Evolutionary conservation across 768 basidiomycete species (phyloP).

Genomic region (Russula dissimulans): DNA sequence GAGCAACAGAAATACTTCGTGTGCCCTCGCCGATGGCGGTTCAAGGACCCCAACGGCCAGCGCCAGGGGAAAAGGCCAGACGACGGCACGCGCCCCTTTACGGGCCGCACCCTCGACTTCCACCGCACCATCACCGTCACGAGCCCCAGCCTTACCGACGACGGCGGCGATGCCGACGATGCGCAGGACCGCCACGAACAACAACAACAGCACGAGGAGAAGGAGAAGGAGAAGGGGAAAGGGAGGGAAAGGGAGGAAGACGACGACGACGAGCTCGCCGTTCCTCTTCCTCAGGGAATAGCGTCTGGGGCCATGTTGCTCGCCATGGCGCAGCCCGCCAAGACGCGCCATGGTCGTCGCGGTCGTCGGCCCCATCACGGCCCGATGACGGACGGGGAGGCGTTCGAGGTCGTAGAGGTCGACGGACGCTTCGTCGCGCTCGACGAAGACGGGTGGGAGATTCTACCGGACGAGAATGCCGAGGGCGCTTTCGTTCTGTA

Average conservation of each 20-base stretch:
- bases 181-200: too few relatives aligned
- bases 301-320: slow-evolving; percentile 7
- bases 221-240: neutral
- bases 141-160: neutral
- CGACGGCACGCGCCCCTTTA: neutral
- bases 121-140: neutral
- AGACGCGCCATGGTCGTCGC: neutral
- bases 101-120: neutral
- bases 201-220: neutral
- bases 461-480: slow-evolving; percentile 7
- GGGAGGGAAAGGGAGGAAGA: too few relatives aligned
- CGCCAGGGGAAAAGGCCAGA: neutral
- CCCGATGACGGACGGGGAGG: slow-evolving; percentile 9
- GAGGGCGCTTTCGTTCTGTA: neutral
- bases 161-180: neutral
- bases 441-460: slow-evolving; percentile 15
- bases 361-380: neutral
- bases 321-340: slow-evolving; percentile 10
- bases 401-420: slow-evolving; percentile 12
- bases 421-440: slow-evolving; percentile 11
- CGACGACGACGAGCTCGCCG: too few relatives aligned
- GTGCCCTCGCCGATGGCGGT: neutral
- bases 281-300: too few relatives aligned
- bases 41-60: neutral
- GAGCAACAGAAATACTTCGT: neutral